These are phyloP conservation scores for Euphorbia pulcherrima DNA, from an alignment of 345 rosid species.

Conservation along the genomic window DNA sequence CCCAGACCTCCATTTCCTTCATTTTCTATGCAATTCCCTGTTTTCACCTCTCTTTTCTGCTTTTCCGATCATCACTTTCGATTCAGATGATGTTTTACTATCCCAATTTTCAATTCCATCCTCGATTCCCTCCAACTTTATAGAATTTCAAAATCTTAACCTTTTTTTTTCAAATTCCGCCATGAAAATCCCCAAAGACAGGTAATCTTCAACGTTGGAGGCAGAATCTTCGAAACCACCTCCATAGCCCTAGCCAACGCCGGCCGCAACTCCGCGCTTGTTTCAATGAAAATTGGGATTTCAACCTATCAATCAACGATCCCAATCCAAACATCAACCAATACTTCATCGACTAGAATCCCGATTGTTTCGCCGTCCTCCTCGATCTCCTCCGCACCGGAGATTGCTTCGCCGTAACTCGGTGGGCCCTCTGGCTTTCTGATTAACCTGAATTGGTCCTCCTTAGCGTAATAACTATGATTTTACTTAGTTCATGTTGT, in stretches of 20 bases:
- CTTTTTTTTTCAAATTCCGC: constrained; percentile 6
- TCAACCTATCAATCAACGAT: constrained; percentile 24
- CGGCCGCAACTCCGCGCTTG: constrained; percentile 78
- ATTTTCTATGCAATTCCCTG: no score
- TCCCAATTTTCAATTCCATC: not conserved
- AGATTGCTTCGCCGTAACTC: no score
- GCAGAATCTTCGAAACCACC: constrained; percentile 85
- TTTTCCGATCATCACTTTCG: not conserved
- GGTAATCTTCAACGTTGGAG: constrained; percentile 87
- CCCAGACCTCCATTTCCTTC: no score
- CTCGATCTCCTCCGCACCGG: constrained; percentile 99
- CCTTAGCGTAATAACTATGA: no score
- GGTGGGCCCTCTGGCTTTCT: no score
- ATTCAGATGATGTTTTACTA: not conserved
- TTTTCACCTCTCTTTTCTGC: constrained; percentile 5
- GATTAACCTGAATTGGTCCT: no score
- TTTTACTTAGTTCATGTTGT: no score
- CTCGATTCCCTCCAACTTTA: constrained; percentile 22
- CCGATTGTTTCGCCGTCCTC: constrained; percentile 82
- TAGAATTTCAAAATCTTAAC: not conserved
- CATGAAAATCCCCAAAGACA: constrained; percentile 72
- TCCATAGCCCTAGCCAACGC: constrained; percentile 89
- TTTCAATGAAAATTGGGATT: constrained; percentile 75
- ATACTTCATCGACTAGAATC: constrained; percentile 74
- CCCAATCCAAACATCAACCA: constrained; percentile 22